phyloP scores from a whole-genome alignment of 148 eudicot genomes.

The Linanthus parryae region DNA sequence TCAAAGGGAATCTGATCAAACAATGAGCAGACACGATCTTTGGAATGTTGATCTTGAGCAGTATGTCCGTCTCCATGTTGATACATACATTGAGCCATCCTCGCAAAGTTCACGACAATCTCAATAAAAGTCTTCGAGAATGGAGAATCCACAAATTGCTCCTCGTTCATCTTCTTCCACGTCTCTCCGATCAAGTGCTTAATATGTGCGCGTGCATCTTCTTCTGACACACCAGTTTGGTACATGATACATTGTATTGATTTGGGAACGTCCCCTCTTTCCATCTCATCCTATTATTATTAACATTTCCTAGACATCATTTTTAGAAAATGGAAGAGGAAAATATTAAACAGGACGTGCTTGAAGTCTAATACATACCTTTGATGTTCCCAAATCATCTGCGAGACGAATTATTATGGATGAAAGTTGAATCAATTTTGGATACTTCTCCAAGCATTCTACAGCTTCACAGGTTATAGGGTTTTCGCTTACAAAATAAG shows the following conservation, averaged over 20 bases:
- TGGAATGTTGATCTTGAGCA: neutral
- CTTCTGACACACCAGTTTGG: constrained; percentile 9
- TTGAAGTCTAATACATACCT: constrained; percentile 16
- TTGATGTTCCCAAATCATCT: constrained; percentile 31
- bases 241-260: constrained; percentile 28
- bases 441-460: constrained; percentile 5
- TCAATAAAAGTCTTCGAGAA: constrained; percentile 5
- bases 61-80: constrained; percentile 21
- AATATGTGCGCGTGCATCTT: constrained; percentile 18
- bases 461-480: constrained; percentile 9
- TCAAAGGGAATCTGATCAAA: constrained; percentile 8
- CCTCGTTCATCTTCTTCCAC: constrained; percentile 29
- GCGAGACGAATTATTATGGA: constrained; percentile 18
- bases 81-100: constrained; percentile 19
- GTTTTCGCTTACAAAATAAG: constrained; percentile 4
- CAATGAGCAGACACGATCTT: neutral
- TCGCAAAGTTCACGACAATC: constrained; percentile 8
- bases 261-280: constrained; percentile 19
- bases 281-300: constrained; percentile 22
- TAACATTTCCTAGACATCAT: neutral
- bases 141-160: neutral
- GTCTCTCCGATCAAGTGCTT: constrained; percentile 9
- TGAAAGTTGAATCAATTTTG: constrained; percentile 9
- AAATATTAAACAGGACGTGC: too few species aligned
- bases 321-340: neutral